Evolutionary conservation across 805 yeast species (phyloP).

Genomic region (Suhomyces xylopsoci): DNA sequence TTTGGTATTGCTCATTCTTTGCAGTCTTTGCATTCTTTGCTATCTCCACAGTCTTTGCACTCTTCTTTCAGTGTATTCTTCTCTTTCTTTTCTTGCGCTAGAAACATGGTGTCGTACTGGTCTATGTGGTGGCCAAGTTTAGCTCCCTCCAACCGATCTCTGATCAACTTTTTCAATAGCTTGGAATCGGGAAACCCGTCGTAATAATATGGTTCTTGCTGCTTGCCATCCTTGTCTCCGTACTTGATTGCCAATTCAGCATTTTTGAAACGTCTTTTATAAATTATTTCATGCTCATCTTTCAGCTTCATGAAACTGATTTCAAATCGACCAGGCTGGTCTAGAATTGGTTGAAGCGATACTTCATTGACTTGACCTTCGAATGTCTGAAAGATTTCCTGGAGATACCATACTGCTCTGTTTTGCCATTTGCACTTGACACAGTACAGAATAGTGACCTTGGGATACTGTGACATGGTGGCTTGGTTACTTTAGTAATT

Average conservation of each 20-base stretch:
- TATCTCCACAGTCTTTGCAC: not conserved
- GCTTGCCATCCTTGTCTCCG: conserved; percentile 15
- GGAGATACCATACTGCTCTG: conserved; percentile 84
- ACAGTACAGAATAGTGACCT: conserved; percentile 70
- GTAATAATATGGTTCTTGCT: conserved; percentile 31
- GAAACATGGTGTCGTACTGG: conserved; percentile 3
- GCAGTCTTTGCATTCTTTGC: not conserved
- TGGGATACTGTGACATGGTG: conserved; percentile 41
- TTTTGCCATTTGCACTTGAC: conserved; percentile 86
- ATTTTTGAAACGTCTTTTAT: conserved; percentile 52
- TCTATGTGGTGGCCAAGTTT: conserved; percentile 74
- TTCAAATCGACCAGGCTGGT: conserved; percentile 21
- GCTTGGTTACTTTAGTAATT: not conserved
- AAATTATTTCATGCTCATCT: conserved; percentile 32
- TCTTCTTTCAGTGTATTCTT: not conserved
- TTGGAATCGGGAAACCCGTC: conserved; percentile 90
- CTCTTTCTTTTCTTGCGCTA: not conserved
- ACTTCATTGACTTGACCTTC: conserved; percentile 47
- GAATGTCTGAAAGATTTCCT: conserved; percentile 83
- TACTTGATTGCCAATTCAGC: conserved; percentile 21
- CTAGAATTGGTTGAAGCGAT: conserved; percentile 21
- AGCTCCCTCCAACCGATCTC: conserved; percentile 57
- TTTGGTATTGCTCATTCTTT: not conserved
- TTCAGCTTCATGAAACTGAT: conserved; percentile 4
- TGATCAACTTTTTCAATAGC: conserved; percentile 62